Conservation (phyloP, 331 rosid species). For the Malus hybrid region DNA sequence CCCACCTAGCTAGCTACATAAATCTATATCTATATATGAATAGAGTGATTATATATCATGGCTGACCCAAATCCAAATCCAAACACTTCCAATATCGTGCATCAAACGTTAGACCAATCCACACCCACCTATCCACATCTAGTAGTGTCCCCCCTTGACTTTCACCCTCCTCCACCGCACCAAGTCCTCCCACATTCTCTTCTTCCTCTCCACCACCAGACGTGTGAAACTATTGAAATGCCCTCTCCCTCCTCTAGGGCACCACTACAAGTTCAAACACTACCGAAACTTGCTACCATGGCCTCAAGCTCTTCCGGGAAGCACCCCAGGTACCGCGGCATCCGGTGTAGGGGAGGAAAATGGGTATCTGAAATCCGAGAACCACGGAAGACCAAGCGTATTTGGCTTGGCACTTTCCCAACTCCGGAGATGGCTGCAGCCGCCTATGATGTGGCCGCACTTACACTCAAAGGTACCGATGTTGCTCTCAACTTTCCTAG, state of each 20-base stretch:
- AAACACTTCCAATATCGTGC: background rate
- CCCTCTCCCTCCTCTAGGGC: background rate
- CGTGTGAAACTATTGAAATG: background rate
- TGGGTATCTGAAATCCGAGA: slow-evolving; percentile 94
- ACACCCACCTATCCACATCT: background rate
- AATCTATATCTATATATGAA: background rate
- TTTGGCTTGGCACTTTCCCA: slow-evolving; percentile 77
- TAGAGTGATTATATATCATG: background rate
- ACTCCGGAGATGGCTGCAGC: slow-evolving; percentile 85
- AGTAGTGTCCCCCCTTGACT: background rate
- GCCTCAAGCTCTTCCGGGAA: slow-evolving; percentile 39
- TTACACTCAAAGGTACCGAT: slow-evolving; percentile 56
- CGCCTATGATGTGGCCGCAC: slow-evolving; percentile 77
- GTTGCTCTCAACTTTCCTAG: slow-evolving; percentile 63
- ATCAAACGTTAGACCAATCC: slow-evolving; percentile 12
- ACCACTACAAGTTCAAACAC: background rate
- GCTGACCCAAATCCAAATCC: slow-evolving; percentile 17
- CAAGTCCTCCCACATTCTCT: background rate
- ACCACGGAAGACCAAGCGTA: slow-evolving; percentile 67
- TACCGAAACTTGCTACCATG: slow-evolving; percentile 11
- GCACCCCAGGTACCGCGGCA: slow-evolving; percentile 60
- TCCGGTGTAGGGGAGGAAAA: slow-evolving; percentile 66
- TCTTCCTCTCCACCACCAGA: slow-evolving; percentile 5
- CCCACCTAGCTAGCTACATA: background rate
- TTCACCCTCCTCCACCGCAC: background rate